phyloP scores from a whole-genome alignment of 495 filamentous ascomycete species.

The Delitschia confertaspora region DNA sequence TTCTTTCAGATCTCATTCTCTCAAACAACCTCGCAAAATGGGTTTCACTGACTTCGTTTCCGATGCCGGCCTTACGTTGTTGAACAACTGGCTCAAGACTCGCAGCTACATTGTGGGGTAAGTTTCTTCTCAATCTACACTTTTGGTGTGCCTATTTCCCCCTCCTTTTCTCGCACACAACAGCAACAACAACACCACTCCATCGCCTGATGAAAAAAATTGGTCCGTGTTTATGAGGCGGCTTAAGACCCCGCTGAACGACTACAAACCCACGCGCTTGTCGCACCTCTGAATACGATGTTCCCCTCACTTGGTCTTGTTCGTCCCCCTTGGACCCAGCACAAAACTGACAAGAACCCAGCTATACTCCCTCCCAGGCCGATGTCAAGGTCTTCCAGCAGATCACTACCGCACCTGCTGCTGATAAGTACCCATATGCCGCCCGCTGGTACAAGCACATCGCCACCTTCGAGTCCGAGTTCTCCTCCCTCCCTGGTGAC shows the following conservation, averaged over 20 bases:
- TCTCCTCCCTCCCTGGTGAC: conserved; percentile 84
- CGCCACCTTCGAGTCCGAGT: conserved; percentile 78
- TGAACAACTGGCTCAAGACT: conserved; percentile 83
- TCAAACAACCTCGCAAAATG: conserved; percentile 51
- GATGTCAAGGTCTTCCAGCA: conserved; percentile 93
- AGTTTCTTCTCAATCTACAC: conserved; percentile 26
- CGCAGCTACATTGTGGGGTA: conserved; percentile 94
- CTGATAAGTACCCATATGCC: conserved; percentile 83
- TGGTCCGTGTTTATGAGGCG: conserved; percentile 99
- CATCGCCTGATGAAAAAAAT: conserved; percentile 70
- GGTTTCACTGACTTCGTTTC: conserved; percentile 90
- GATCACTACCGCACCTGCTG: conserved; percentile 62
- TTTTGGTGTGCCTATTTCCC: conserved; percentile 10
- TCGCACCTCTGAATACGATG: conserved; percentile 68
- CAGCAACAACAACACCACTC: conserved; percentile 6
- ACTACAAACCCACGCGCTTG: conserved; percentile 69
- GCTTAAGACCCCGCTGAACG: conserved; percentile 91
- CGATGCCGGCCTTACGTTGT: conserved; percentile 76
- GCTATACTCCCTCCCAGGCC: conserved; percentile 81
- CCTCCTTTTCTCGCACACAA: conserved; percentile 15
- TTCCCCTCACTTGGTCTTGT: conserved; percentile 13
- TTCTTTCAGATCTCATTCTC: not conserved
- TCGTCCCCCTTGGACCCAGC: not conserved
- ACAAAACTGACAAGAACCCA: conserved; percentile 34
- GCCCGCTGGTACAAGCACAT: conserved; percentile 99